Percentiles rank a stretch among this genome's conserved stretches.
Evolutionary conservation across 768 basidiomycete species (phyloP).

Genomic region (Paxillus involutus): DNA sequence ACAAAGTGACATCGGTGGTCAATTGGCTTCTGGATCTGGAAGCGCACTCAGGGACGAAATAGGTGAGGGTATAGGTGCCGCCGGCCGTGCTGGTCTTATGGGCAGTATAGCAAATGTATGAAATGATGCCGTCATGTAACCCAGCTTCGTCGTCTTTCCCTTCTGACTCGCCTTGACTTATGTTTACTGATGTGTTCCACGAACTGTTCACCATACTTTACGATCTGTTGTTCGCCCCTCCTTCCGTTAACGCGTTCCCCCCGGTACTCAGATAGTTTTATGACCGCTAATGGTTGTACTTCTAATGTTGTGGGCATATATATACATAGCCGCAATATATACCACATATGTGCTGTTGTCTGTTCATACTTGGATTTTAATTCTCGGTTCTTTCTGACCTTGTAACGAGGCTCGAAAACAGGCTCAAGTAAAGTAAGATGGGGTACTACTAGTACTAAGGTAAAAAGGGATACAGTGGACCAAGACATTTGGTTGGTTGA

Average conservation of each 20-base stretch:
- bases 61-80: conserved; percentile 23
- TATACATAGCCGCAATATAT: background rate
- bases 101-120: conserved; percentile 25
- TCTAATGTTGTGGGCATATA: background rate
- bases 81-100: conserved; percentile 26
- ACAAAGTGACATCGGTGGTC: conserved; percentile 66
- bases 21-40: conserved; percentile 37
- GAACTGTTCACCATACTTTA: background rate
- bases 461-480: conserved; percentile 9
- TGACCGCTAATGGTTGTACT: conserved; percentile 16
- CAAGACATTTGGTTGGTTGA: conserved; percentile 10
- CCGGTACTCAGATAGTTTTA: background rate
- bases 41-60: conserved; percentile 19
- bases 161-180: background rate
- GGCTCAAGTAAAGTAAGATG: conserved; percentile 1
- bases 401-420: background rate
- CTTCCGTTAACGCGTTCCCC: background rate
- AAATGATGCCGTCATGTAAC: background rate
- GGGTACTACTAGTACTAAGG: conserved; percentile 8
- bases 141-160: background rate
- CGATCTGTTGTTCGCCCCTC: background rate
- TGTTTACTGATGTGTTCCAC: background rate
- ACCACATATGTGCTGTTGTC: background rate
- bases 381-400: background rate
- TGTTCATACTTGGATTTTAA: conserved; percentile 4